These are phyloP conservation scores for Hippophae tibetana DNA, from an alignment of 306 rosid genomes.

Conservation along the genomic window DNA sequence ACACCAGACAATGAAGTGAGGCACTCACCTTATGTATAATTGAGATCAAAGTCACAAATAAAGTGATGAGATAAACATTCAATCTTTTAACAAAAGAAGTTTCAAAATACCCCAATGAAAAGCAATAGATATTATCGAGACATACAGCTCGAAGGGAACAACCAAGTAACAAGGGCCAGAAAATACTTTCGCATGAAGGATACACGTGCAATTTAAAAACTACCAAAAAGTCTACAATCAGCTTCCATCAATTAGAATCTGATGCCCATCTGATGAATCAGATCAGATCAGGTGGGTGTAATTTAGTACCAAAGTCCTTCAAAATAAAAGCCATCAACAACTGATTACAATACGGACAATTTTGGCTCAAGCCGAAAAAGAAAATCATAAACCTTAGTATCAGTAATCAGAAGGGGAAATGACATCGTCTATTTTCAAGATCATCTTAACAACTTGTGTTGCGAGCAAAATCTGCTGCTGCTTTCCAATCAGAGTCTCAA, in stretches of 20 bases:
- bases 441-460: slow-evolving; percentile 97
- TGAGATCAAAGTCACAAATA: no score
- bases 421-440: slow-evolving; percentile 88
- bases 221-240: slow-evolving; percentile 32
- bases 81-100: no score
- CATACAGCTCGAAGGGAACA: slow-evolving; percentile 2
- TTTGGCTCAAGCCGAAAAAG: slow-evolving; percentile 6
- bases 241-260: slow-evolving; percentile 18
- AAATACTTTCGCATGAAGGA: slow-evolving; percentile 6
- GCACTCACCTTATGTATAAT: no score
- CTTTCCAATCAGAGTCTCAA: slow-evolving; percentile 90
- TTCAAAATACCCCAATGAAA: no score
- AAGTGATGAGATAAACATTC: no score
- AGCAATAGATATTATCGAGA: background rate
- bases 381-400: slow-evolving; percentile 12
- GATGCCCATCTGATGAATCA: background rate
- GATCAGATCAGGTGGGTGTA: no score
- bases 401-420: slow-evolving; percentile 64
- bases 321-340: slow-evolving; percentile 9
- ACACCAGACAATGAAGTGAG: no score
- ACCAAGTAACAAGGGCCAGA: slow-evolving; percentile 8
- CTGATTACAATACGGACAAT: slow-evolving; percentile 14
- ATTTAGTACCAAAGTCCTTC: no score
- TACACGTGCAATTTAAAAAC: slow-evolving; percentile 22
- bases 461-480: slow-evolving; percentile 89